Evolutionary conservation across 257 asterid genomes (phyloP).

Genomic region (Fraxinus cuspidata): DNA sequence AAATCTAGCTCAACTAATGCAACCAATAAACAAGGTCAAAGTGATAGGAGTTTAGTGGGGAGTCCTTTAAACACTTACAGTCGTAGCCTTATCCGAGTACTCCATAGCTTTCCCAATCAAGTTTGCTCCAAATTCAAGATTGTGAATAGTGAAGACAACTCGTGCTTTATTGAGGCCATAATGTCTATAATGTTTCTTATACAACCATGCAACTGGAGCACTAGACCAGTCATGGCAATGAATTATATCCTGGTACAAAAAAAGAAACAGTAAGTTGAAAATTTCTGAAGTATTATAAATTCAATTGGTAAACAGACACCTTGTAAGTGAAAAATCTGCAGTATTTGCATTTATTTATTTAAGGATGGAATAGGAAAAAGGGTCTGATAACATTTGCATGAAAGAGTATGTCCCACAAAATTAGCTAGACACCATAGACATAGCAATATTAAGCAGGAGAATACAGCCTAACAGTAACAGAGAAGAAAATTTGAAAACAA

Average conservation of each 20-base stretch:
- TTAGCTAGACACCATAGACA: conserved; percentile 1
- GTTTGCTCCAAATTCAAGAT: conserved; percentile 89
- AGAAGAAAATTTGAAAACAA: conserved; percentile 1
- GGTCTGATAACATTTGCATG: conserved; percentile 3
- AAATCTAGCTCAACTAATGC: not conserved
- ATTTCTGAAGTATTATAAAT: conserved; percentile 6
- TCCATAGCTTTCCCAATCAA: conserved; percentile 83
- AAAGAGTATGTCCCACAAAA: conserved; percentile 17
- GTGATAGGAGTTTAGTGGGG: not conserved
- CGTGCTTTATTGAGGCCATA: conserved; percentile 90
- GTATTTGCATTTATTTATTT: no score
- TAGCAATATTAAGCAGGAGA: conserved; percentile 9
- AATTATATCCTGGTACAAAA: conserved; percentile 70
- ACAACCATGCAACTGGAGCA: conserved; percentile 98
- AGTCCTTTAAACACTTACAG: conserved; percentile 53
- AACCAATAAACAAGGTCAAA: conserved; percentile 21
- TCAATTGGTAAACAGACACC: not conserved
- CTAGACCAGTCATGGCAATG: conserved; percentile 99
- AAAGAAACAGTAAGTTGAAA: conserved; percentile 21
- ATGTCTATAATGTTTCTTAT: conserved; percentile 80
- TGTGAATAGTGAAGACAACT: conserved; percentile 90
- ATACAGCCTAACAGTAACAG: conserved; percentile 11
- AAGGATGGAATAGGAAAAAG: not conserved
- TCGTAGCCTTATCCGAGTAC: conserved; percentile 82
- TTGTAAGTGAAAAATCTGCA: not conserved